Evolutionary conservation across 1,284 basidiomycete genomes (phyloP), one percentile per base, ranked within the genome.

Genomic region (Meripilus lineatus): DNA sequence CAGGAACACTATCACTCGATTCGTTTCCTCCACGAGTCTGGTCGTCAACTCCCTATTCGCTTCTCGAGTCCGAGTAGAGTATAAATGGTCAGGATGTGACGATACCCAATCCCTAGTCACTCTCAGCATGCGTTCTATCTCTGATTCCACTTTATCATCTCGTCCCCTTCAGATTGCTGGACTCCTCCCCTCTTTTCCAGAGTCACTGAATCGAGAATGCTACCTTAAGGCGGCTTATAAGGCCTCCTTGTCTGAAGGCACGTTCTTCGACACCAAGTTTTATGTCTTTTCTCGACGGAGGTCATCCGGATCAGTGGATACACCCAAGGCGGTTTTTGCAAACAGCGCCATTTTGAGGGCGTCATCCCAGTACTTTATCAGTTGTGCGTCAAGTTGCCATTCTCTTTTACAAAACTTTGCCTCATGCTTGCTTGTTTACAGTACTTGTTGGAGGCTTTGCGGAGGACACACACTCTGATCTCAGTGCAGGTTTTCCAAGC

Each of bases 251-350:
- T 25, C 18, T n/a, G 34, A 17, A 14, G 45, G 48, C 10, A 32
- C 17, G 4, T 53, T 50, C 39, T 14, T 50, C 38, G 49, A 53
- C 26, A 46, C 48, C 11, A 50, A 44, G 25, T 41, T 53, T 20
- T 53, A 48, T 25, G 44, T 36, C 7, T 53, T 40, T 32, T 48
- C 51, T 13, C 33, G 51, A 7, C 24, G 42, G 18, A 24, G 20
- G 7, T n/a, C 15, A 3, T 32, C 34, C 13, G 51, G 51, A 3
- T 21, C 26, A 10, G 40, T 49, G 11, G 24, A 42, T 36, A 35
- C 32, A 26, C 49, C 51, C 21, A 32, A 18, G 13, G 34, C 46
- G 5, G 21, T 50, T 2, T 50, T 44, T 43, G 45, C 51, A 22
- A 52, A 48, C 32, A 50, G 51, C 30, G 30, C 30, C 7, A 40